Evolutionary conservation across 1,284 basidiomycete genomes (phyloP).

Genomic region (Trichosporon sp.): DNA sequence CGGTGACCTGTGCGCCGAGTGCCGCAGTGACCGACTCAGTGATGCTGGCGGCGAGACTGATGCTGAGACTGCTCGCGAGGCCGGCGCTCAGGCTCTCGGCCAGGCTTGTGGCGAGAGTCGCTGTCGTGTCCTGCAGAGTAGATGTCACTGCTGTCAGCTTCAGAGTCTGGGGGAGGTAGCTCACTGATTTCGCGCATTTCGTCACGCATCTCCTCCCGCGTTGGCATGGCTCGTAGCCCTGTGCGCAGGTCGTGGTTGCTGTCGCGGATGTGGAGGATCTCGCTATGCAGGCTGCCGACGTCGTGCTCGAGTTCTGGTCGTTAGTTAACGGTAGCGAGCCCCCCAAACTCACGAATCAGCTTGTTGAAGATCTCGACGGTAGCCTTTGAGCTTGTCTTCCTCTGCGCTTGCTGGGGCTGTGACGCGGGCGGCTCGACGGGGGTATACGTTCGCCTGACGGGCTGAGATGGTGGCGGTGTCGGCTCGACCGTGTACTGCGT

Average conservation of each 20-base stretch:
- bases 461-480: not conserved
- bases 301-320: slow-evolving; percentile 22
- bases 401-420: not conserved
- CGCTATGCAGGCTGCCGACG: not conserved
- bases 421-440: too few species aligned
- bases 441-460: not conserved
- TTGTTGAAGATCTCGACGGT: slow-evolving; percentile 7
- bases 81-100: not conserved
- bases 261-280: slow-evolving; percentile 35
- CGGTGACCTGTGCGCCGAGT: not conserved
- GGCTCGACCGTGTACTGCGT: not conserved
- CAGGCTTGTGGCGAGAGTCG: slow-evolving; percentile 11
- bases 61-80: slow-evolving; percentile 3
- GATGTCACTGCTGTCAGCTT: slow-evolving; percentile 29
- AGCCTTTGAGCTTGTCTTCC: not conserved
- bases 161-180: slow-evolving; percentile 8
- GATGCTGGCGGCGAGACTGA: not conserved
- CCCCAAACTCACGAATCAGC: not conserved
- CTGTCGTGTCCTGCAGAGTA: slow-evolving; percentile 30
- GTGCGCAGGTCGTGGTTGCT: slow-evolving; percentile 39
- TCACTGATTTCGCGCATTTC: slow-evolving; percentile 38
- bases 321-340: not conserved
- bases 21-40: not conserved
- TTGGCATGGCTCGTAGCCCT: slow-evolving; percentile 37
- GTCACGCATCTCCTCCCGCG: slow-evolving; percentile 41